Evolutionary conservation across 179 eudicot species (phyloP).

Genomic region (Beta macrorhiza): DNA sequence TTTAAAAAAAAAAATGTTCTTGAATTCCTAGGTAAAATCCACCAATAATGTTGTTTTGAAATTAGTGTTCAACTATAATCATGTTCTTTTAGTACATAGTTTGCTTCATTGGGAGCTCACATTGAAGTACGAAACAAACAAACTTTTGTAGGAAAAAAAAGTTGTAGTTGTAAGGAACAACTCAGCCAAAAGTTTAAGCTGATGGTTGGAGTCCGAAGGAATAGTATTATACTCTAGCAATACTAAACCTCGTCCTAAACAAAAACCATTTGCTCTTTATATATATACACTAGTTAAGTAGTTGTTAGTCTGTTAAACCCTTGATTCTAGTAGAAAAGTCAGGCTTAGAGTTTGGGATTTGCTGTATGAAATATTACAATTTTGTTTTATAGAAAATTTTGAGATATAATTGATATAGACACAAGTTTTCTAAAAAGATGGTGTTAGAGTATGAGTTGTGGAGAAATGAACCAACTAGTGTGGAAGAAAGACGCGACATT

Average conservation of each 20-base stretch:
- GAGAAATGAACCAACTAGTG: constrained; percentile 52
- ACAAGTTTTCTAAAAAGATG: too few species aligned
- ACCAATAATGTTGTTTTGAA: too few species aligned
- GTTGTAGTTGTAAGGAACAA: too few species aligned
- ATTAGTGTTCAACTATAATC: constrained; percentile 19
- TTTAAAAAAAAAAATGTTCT: constrained; percentile 32
- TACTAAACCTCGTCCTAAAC: background rate
- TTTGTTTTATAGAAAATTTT: too few species aligned
- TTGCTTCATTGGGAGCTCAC: constrained; percentile 24
- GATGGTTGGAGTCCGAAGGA: too few species aligned
- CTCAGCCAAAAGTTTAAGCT: too few species aligned
- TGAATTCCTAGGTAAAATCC: constrained; percentile 49
- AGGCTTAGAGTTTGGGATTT: constrained; percentile 39
- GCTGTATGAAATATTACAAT: constrained; percentile 16
- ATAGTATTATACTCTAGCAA: too few species aligned
- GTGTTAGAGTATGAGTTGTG: constrained; percentile 44
- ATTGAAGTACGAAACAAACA: background rate
- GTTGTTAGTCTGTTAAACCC: constrained; percentile 5
- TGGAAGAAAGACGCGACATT: constrained; percentile 52
- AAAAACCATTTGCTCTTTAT: constrained; percentile 4
- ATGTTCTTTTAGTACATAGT: constrained; percentile 23
- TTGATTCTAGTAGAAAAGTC: constrained; percentile 31
- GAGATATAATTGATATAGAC: too few species aligned
- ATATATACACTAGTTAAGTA: background rate
- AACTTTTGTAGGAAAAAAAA: too few species aligned